Percentiles rank a stretch among this genome's conserved stretches.
Evolutionary conservation across 148 eudicot species (phyloP).

Genomic region (Linanthus parryae): DNA sequence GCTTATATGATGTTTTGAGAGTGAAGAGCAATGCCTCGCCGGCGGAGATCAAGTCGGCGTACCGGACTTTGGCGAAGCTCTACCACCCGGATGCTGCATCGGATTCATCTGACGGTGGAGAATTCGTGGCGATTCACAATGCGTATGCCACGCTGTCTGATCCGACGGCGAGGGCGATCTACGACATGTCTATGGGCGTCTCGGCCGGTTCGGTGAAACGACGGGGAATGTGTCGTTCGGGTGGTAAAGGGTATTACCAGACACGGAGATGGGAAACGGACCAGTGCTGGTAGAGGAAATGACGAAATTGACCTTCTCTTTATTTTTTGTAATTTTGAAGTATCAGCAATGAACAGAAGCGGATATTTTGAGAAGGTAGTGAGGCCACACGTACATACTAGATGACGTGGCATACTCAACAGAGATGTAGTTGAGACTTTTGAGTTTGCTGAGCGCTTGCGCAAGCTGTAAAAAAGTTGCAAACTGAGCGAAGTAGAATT

Average conservation of each 20-base stretch:
- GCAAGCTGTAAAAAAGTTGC: no score
- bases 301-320: not conserved
- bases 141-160: conserved; percentile 6
- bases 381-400: no score
- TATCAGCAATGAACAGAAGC: no score
- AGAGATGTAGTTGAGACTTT: no score
- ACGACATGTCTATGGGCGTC: not conserved
- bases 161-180: not conserved
- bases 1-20: not conserved
- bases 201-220: not conserved
- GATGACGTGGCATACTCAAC: no score
- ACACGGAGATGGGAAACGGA: conserved; percentile 10
- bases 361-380: no score
- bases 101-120: conserved; percentile 26
- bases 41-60: conserved; percentile 60
- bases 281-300: conserved; percentile 14
- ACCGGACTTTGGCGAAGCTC: conserved; percentile 51
- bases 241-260: not conserved
- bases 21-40: not conserved
- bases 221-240: not conserved
- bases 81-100: conserved; percentile 49
- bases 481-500: no score
- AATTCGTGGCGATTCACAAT: conserved; percentile 13
- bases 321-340: no score
- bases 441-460: no score